A percentile compares a stretch with the other conserved stretches of the same genome.
phyloP scores from a whole-genome alignment of 495 filamentous ascomycete species.

The Lindgomyces ingoldianus region DNA sequence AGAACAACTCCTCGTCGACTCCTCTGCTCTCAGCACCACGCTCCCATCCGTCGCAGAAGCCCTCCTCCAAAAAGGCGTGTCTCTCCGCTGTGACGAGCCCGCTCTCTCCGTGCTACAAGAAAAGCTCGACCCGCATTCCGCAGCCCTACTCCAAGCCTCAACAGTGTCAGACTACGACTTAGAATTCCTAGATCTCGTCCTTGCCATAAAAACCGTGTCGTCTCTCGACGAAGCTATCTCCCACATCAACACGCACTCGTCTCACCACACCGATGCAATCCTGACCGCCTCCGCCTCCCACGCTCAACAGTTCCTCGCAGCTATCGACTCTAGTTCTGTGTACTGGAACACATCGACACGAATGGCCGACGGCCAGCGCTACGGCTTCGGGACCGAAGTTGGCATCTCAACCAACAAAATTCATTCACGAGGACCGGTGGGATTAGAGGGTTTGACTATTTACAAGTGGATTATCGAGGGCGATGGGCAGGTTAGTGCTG shows the following conservation, averaged over 20 bases:
- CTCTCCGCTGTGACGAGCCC: constrained; percentile 74
- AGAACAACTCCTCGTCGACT: constrained; percentile 85
- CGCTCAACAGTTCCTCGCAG: constrained; percentile 77
- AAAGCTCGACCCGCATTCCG: constrained; percentile 46
- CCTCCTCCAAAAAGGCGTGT: constrained; percentile 73
- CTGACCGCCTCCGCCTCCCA: constrained; percentile 64
- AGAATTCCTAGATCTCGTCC: constrained; percentile 81
- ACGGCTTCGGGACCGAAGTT: constrained; percentile 96
- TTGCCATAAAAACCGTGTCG: constrained; percentile 80
- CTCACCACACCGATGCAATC: constrained; percentile 94
- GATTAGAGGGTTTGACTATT: constrained; percentile 90
- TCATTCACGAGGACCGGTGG: constrained; percentile 89
- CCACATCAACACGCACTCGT: constrained; percentile 90
- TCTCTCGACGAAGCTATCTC: constrained; percentile 67
- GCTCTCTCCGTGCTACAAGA: constrained; percentile 62
- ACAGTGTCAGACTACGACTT: constrained; percentile 74
- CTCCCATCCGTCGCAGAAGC: constrained; percentile 71
- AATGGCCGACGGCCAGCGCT: constrained; percentile 95
- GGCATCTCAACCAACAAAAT: constrained; percentile 99
- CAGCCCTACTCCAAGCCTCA: constrained; percentile 61
- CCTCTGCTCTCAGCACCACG: constrained; percentile 64
- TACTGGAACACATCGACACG: constrained; percentile 96
- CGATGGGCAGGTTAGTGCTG: constrained; percentile 70
- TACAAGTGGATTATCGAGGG: constrained; percentile 92
- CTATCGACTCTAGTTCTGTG: constrained; percentile 86